phyloP scores from a whole-genome alignment of 2,329 filamentous ascomycete genomes.

The Trichoderma lentiforme region DNA sequence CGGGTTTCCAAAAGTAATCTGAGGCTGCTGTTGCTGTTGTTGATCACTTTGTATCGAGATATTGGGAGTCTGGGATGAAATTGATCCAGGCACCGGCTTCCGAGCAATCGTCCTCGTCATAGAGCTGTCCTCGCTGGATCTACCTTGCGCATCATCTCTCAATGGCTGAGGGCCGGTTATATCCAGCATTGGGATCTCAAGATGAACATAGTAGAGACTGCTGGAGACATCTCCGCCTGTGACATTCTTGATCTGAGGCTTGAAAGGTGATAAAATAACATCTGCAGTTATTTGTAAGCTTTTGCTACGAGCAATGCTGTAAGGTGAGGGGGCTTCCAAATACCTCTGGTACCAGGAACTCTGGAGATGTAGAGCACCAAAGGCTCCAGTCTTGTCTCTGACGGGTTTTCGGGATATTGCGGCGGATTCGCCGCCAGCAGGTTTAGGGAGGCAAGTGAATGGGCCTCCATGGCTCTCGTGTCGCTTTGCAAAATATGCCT shows the following conservation, averaged over 20 bases:
- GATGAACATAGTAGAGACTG: constrained; percentile 88
- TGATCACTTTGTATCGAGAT: constrained; percentile 17
- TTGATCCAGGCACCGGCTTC: constrained; percentile 47
- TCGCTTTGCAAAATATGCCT: neutral
- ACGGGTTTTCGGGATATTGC: constrained; percentile 74
- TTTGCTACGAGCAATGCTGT: neutral
- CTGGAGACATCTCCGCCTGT: constrained; percentile 81
- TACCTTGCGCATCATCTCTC: constrained; percentile 33
- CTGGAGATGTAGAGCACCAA: constrained; percentile 87
- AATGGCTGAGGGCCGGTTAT: constrained; percentile 29
- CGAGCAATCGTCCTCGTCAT: constrained; percentile 46
- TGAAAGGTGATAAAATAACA: constrained; percentile 86
- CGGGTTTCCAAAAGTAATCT: neutral
- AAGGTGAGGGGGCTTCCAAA: constrained; percentile 7
- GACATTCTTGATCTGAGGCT: constrained; percentile 84
- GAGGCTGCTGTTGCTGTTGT: neutral
- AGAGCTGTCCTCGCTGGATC: constrained; percentile 44
- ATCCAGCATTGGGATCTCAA: constrained; percentile 55
- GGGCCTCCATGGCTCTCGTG: constrained; percentile 62
- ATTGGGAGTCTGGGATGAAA: constrained; percentile 30
- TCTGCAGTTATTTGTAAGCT: constrained; percentile 51
- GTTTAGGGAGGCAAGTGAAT: constrained; percentile 76
- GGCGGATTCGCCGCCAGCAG: constrained; percentile 82
- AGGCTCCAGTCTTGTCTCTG: constrained; percentile 64
- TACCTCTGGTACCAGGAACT: constrained; percentile 87